These are phyloP conservation scores for Dichotomocladium elegans DNA, from an alignment of 371 early-diverging fungal species.

Conservation along the genomic window DNA sequence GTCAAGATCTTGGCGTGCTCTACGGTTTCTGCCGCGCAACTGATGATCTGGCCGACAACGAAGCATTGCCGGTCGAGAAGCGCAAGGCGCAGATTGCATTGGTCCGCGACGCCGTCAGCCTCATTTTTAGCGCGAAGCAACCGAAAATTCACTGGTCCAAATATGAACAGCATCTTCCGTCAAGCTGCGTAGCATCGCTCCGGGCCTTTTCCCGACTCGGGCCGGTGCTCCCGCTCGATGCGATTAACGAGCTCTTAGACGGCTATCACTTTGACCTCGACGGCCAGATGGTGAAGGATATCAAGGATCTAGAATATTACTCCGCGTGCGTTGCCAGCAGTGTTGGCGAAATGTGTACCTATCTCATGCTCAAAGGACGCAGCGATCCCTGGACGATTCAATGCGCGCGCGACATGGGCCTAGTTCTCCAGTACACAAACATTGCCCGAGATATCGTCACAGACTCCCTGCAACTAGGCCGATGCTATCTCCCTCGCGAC, in stretches of 20 bases:
- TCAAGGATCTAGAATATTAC: conserved; percentile 43
- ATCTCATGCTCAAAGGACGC: conserved; percentile 16
- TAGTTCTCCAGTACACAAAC: conserved; percentile 56
- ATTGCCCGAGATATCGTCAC: conserved; percentile 60
- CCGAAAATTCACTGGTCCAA: conserved; percentile 23
- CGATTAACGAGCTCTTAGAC: conserved; percentile 45
- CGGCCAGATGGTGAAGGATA: conserved; percentile 19
- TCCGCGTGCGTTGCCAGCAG: conserved; percentile 56
- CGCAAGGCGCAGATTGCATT: conserved; percentile 20
- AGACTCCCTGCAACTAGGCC: conserved; percentile 46
- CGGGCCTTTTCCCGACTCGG: conserved; percentile 36
- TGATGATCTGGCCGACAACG: conserved; percentile 57
- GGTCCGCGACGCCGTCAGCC: conserved; percentile 22
- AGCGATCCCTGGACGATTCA: conserved; percentile 21
- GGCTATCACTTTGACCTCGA: conserved; percentile 55
- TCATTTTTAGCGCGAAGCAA: conserved; percentile 21
- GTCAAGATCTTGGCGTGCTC: conserved; percentile 50
- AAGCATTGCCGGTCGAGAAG: conserved; percentile 15
- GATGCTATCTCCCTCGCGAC: conserved; percentile 46
- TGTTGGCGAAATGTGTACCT: conserved; percentile 57
- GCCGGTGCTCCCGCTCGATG: conserved; percentile 30
- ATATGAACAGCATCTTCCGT: conserved; percentile 19
- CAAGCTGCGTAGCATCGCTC: conserved; percentile 24
- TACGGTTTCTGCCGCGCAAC: conserved; percentile 63
- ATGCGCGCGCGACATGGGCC: conserved; percentile 56